Evolutionary conservation across 192 early-diverging fungal genomes (phyloP).

Genomic region (Gaertneriomyces semiglobifer): DNA sequence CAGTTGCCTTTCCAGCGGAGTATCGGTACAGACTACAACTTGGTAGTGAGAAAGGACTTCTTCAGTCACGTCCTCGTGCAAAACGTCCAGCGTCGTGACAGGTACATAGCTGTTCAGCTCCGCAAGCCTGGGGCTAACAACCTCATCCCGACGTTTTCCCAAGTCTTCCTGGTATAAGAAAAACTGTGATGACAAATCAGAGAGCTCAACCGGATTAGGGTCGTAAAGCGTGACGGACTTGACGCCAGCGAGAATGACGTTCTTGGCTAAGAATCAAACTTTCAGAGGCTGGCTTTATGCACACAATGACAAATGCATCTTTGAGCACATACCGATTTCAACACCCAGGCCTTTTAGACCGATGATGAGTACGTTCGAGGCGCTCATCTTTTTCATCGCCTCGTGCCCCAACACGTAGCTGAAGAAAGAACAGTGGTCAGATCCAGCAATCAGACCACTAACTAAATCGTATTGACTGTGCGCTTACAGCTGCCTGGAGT

Average conservation of each 20-base stretch:
- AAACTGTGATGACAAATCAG: conserved; percentile 94
- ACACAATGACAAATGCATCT: neutral
- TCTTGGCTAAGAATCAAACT: conserved; percentile 72
- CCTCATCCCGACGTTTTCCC: conserved; percentile 78
- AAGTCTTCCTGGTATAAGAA: conserved; percentile 81
- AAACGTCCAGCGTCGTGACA: conserved; percentile 64
- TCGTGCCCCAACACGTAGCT: conserved; percentile 66
- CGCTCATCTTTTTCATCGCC: conserved; percentile 97
- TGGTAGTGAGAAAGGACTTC: conserved; percentile 57
- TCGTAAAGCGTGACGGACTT: conserved; percentile 98
- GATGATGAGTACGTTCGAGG: conserved; percentile 92
- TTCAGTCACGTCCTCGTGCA: conserved; percentile 64
- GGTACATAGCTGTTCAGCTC: conserved; percentile 98
- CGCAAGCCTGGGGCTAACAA: conserved; percentile 73
- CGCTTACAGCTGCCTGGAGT: conserved; percentile 97
- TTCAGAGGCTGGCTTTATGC: neutral
- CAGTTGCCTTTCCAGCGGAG: conserved; percentile 70
- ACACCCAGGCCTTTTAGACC: conserved; percentile 95
- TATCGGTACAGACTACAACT: conserved; percentile 87
- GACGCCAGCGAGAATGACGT: conserved; percentile 96
- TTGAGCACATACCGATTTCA: conserved; percentile 76
- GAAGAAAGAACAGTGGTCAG: neutral
- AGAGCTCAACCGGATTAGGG: conserved; percentile 64
- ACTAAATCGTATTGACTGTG: neutral
- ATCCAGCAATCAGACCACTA: neutral